Evolutionary conservation across 2,329 filamentous ascomycete genomes (phyloP), one percentile per base, ranked within the genome.

Genomic region (Tolypocladium paradoxum): DNA sequence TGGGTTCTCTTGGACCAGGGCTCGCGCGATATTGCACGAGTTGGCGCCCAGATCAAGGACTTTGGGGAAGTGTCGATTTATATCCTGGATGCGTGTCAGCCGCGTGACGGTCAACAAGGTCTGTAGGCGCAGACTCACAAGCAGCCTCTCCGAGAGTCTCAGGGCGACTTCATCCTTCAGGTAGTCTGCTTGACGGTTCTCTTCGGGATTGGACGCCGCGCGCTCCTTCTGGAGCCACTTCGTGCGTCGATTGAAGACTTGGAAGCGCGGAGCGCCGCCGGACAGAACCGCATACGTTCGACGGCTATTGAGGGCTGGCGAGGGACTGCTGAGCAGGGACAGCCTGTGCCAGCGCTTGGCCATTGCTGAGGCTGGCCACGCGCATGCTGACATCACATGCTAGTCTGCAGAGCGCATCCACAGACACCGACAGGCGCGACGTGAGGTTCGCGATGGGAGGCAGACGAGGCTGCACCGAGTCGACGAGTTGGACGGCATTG

Each of bases 21-120:
- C 87, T 57, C 86, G 84, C 22, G 91, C 91, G 56, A 99, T 84
- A 70, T 96, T 95, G 78, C 92, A 96, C 56, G 92, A 89, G 68
- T 97, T 96, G 57, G 93, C 92, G 57, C 93, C 93, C 34, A 96
- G 83, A 69, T 99, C 93, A 56, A 99, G 86, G 27, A 90, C 90
- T 59, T 82, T 79, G 46, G 87, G 82, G 62, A 95, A 96, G 53
- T 83, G 77, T 34, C 93, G 87, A 63, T 95, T 96, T 74, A 99
- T 95, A 66, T 97, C 91, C 88, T 91, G 58, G 6, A 38, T 14
- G 16, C 6, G 3, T 11, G 24, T 47, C 29, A 37, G 47, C 31
- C 6, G 37, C 18, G 52, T 57, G 37, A 33, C 36, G 49, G 18
- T 24, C 37, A 43, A 37, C 35, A 37, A 48, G 1, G 14, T 29